Conservation (phyloP, 805 yeast species). For the Metschnikowia sp. region DNA sequence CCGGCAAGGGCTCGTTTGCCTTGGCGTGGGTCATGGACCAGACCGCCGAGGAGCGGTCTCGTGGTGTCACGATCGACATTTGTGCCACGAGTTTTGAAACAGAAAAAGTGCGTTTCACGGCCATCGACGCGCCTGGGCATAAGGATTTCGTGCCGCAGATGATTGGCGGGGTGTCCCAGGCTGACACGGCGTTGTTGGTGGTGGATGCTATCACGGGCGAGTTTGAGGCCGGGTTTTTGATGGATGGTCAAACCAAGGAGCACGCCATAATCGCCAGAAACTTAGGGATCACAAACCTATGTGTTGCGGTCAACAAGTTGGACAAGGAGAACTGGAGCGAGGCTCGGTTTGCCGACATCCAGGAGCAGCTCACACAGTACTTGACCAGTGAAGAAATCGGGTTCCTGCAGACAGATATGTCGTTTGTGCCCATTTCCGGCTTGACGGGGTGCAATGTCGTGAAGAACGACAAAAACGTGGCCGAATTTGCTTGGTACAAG, state of each 20-base stretch:
- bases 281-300: conserved; percentile 58
- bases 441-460: conserved; percentile 64
- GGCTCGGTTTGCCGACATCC: conserved; percentile 50
- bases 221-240: conserved; percentile 64
- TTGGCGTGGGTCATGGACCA: conserved; percentile 86
- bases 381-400: conserved; percentile 50
- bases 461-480: conserved; percentile 26
- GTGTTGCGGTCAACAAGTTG: conserved; percentile 69
- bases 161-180: conserved; percentile 80
- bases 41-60: conserved; percentile 65
- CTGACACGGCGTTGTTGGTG: conserved; percentile 70
- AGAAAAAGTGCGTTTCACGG: conserved; percentile 50
- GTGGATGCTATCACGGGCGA: conserved; percentile 65
- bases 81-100: conserved; percentile 69
- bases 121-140: conserved; percentile 86
- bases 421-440: conserved; percentile 69
- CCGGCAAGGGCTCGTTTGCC: conserved; percentile 77
- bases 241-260: conserved; percentile 76
- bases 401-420: conserved; percentile 38
- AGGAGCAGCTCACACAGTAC: conserved; percentile 46
- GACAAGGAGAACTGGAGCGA: conserved; percentile 60
- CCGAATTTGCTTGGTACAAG: conserved; percentile 46
- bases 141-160: conserved; percentile 79
- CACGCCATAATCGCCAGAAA: conserved; percentile 67
- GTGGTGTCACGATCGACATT: conserved; percentile 80